Evolutionary conservation across 164 flowering plant genomes (phyloP).

Genomic region (Sedum album): DNA sequence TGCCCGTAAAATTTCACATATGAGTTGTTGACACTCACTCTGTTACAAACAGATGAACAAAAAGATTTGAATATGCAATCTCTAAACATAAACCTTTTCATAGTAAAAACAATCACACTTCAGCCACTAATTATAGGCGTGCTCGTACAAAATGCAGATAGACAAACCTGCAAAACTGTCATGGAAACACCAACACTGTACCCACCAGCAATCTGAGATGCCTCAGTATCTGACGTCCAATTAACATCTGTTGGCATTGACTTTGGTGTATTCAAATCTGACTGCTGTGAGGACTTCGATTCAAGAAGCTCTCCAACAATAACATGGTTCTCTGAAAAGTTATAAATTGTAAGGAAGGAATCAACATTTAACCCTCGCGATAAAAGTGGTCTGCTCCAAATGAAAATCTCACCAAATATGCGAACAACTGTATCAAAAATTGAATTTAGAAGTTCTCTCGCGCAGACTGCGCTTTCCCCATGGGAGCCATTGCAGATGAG

Average conservation of each 20-base stretch:
- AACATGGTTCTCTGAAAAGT: constrained; percentile 80
- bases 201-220: constrained; percentile 85
- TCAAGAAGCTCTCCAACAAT: constrained; percentile 93
- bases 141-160: not conserved
- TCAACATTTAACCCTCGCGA: too few relatives aligned
- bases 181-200: constrained; percentile 85
- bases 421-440: constrained; percentile 62
- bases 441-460: constrained; percentile 82
- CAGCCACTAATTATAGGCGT: too few relatives aligned
- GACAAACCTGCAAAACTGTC: constrained; percentile 81
- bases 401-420: constrained; percentile 65
- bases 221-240: constrained; percentile 78
- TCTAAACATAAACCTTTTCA: not conserved
- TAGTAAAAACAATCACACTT: constrained; percentile 4
- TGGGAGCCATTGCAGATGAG: constrained; percentile 82
- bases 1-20: constrained; percentile 97
- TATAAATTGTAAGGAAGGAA: not conserved
- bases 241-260: constrained; percentile 47
- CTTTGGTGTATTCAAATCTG: constrained; percentile 61
- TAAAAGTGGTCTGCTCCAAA: not conserved
- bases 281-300: constrained; percentile 46
- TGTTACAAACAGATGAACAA: constrained; percentile 11
- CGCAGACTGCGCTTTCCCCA: constrained; percentile 80
- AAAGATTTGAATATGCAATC: not conserved
- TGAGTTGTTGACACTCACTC: constrained; percentile 99